phyloP scores from a whole-genome alignment of 495 filamentous ascomycete genomes.

The Aspergillus carlsbadensis region DNA sequence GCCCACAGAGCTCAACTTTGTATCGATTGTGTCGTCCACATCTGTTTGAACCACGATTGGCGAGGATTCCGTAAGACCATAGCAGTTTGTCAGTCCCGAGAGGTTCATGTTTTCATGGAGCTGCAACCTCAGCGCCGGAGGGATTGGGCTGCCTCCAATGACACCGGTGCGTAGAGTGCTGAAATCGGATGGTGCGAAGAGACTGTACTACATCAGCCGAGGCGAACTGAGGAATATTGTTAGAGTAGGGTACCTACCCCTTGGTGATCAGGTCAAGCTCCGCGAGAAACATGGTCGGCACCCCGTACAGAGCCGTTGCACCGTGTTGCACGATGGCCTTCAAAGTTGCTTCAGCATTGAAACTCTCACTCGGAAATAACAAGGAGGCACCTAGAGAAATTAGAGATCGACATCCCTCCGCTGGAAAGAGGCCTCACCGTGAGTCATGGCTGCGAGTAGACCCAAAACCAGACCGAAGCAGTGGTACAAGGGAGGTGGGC shows the following conservation, averaged over 20 bases:
- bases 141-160: no score
- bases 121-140: neutral
- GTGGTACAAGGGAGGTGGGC: slow-evolving; percentile 16
- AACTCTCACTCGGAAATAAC: neutral
- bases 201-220: no score
- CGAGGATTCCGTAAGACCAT: slow-evolving; percentile 12
- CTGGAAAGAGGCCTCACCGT: slow-evolving; percentile 12
- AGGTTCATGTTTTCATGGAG: slow-evolving; percentile 17
- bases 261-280: no score
- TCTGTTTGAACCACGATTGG: slow-evolving; percentile 1
- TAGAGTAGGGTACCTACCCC: no score
- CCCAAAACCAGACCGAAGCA: slow-evolving; percentile 16
- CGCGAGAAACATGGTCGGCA: no score
- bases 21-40: neutral
- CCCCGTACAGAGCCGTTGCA: neutral
- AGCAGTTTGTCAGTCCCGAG: slow-evolving; percentile 6
- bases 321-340: slow-evolving; percentile 2
- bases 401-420: neutral
- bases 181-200: no score
- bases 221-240: no score
- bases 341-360: slow-evolving; percentile 7
- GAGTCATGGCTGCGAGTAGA: slow-evolving; percentile 5
- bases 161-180: no score
- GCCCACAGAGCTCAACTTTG: neutral
- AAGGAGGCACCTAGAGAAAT: no score